phyloP scores from a whole-genome alignment of 2,329 filamentous ascomycete genomes.

The Nothophoma quercina region DNA sequence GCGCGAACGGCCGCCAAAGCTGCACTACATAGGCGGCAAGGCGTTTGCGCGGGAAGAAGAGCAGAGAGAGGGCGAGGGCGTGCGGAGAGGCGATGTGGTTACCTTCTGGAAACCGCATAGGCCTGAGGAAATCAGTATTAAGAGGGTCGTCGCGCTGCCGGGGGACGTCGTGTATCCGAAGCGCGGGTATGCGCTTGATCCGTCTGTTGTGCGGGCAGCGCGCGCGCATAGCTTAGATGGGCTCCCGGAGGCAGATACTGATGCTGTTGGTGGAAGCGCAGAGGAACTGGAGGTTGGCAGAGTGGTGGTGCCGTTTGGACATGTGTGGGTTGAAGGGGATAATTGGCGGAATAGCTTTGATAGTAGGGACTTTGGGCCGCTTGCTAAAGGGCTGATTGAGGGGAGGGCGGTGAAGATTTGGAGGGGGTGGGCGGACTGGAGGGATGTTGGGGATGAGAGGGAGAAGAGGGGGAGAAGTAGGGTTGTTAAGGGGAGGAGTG shows the following conservation, averaged over 20 bases:
- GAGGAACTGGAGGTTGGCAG: slow-evolving; percentile 33
- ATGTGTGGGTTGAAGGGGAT: slow-evolving; percentile 96
- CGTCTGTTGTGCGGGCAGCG: slow-evolving; percentile 11
- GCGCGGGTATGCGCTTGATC: slow-evolving; percentile 56
- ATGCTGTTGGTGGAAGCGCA: slow-evolving; percentile 18
- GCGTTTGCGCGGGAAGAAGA: slow-evolving; percentile 1
- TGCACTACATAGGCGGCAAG: slow-evolving; percentile 14
- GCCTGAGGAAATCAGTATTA: slow-evolving; percentile 75
- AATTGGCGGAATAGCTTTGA: slow-evolving; percentile 76
- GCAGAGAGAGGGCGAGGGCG: slow-evolving; percentile 32
- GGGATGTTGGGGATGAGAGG: slow-evolving; percentile 53
- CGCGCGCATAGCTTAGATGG: slow-evolving; percentile 37
- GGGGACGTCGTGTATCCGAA: slow-evolving; percentile 73
- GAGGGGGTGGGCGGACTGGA: slow-evolving; percentile 62
- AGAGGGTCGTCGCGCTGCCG: slow-evolving; percentile 81
- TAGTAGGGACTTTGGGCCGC: slow-evolving; percentile 89
- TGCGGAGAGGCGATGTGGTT: slow-evolving; percentile 55
- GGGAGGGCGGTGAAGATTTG: slow-evolving; percentile 78
- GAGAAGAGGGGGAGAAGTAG: slow-evolving; percentile 51
- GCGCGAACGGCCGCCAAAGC: slow-evolving; percentile 23
- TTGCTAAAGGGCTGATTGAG: slow-evolving; percentile 76
- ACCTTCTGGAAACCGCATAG: slow-evolving; percentile 65
- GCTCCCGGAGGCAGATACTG: slow-evolving; percentile 32
- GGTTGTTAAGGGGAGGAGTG: slow-evolving; percentile 49
- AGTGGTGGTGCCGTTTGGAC: slow-evolving; percentile 76